Percentiles rank a stretch among this genome's conserved stretches.
These are phyloP conservation scores for Coprinellus aureogranulatus DNA, from an alignment of 768 basidiomycete species.

Conservation along the genomic window DNA sequence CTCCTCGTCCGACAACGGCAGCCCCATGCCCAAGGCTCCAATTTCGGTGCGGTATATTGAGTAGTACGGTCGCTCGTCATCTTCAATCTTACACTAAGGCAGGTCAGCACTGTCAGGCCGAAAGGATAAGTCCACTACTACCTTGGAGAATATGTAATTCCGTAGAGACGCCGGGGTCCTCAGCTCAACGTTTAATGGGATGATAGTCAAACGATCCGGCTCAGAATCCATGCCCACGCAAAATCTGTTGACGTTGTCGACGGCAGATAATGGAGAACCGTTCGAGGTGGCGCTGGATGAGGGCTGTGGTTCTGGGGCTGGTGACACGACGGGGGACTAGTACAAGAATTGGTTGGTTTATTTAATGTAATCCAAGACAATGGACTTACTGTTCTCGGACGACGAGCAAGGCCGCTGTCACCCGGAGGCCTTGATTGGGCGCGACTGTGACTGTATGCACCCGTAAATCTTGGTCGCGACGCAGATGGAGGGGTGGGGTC, in stretches of 20 bases:
- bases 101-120: constrained; percentile 2
- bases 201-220: constrained; percentile 70
- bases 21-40: constrained; percentile 71
- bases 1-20: constrained; percentile 66
- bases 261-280: constrained; percentile 19
- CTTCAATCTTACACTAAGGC: constrained; percentile 75
- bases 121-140: constrained; percentile 29
- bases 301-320: constrained; percentile 32
- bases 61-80: constrained; percentile 70
- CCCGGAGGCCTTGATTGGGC: constrained; percentile 20
- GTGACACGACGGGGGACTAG: constrained; percentile 42
- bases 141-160: constrained; percentile 80
- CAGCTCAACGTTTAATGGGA: constrained; percentile 70
- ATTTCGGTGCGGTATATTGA: constrained; percentile 88
- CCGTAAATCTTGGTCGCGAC: constrained; percentile 33
- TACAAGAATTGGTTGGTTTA: constrained; percentile 13
- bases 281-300: constrained; percentile 20
- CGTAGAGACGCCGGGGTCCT: constrained; percentile 67
- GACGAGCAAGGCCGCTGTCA: constrained; percentile 19
- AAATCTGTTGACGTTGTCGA: constrained; percentile 40
- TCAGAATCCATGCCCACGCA: constrained; percentile 63
- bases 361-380: constrained; percentile 18
- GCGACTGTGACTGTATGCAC: constrained; percentile 33
- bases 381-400: constrained; percentile 34
- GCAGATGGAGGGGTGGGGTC: constrained; percentile 18